Evolutionary conservation across 78 protist genomes (phyloP).

Genomic region (Dictyostelium firmibasis): DNA sequence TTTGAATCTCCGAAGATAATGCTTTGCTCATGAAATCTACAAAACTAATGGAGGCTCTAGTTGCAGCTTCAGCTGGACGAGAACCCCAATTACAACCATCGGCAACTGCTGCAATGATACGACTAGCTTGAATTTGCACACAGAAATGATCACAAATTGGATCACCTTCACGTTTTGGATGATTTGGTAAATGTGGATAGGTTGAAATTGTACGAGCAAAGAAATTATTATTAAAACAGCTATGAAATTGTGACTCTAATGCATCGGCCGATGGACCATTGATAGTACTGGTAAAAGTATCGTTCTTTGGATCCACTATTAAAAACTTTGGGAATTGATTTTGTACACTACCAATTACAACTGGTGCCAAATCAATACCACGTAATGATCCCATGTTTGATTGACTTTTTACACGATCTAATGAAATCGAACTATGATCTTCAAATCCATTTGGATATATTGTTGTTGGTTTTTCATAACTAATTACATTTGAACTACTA

Average conservation of each 20-base stretch:
- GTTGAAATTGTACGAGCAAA: constrained; percentile 66
- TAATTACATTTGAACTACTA: neutral
- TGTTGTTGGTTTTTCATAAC: neutral
- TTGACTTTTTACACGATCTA: constrained; percentile 28
- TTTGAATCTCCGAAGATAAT: constrained; percentile 60
- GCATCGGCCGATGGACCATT: constrained; percentile 47
- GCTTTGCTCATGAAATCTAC: constrained; percentile 75
- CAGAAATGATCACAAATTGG: constrained; percentile 81
- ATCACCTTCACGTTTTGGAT: constrained; percentile 76
- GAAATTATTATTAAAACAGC: constrained; percentile 53
- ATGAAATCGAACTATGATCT: constrained; percentile 20
- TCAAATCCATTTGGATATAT: constrained; percentile 59
- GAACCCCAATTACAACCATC: constrained; percentile 86
- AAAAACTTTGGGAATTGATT: constrained; percentile 68
- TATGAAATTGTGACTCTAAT: constrained; percentile 31
- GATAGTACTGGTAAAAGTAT: constrained; percentile 18
- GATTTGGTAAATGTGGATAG: constrained; percentile 76
- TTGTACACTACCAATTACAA: constrained; percentile 63
- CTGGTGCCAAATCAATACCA: constrained; percentile 74
- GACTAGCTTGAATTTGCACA: constrained; percentile 46
- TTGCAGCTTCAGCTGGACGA: constrained; percentile 82
- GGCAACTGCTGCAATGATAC: constrained; percentile 77
- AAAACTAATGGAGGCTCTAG: constrained; percentile 64
- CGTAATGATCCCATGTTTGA: constrained; percentile 7
- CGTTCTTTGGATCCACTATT: constrained; percentile 61